Percentiles rank a stretch among this genome's conserved stretches.
Evolutionary conservation across 441 rosid genomes (phyloP).

Genomic region (Cnidoscolus chayamansa): DNA sequence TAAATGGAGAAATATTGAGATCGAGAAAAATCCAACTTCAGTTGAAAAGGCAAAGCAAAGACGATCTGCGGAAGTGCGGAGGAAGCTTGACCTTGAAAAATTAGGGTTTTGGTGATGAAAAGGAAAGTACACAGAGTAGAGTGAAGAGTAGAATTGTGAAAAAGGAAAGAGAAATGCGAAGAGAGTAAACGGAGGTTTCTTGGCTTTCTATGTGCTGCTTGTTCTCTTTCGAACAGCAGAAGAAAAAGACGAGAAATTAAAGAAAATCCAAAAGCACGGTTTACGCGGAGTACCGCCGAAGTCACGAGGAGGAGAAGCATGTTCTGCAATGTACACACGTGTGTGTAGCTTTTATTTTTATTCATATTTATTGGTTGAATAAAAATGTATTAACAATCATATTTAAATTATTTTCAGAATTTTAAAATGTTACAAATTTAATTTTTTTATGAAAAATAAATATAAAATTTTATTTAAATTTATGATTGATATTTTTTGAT

Average conservation of each 20-base stretch:
- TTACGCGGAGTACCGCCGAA: conserved; percentile 51
- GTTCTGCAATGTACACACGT: neutral
- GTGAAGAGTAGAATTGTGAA: neutral
- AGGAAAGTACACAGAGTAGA: neutral
- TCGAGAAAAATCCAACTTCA: neutral
- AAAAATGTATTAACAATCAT: no score
- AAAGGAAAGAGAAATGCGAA: neutral
- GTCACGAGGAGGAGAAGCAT: neutral
- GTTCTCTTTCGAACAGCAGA: neutral
- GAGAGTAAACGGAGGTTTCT: neutral
- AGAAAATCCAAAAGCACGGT: conserved; percentile 13
- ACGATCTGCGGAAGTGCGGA: neutral
- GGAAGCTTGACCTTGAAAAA: neutral
- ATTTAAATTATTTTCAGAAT: no score
- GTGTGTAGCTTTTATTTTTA: neutral
- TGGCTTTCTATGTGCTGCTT: neutral
- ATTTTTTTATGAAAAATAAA: no score
- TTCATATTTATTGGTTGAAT: no score
- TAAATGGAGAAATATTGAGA: conserved; percentile 33
- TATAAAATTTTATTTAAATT: no score
- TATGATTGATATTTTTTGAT: no score
- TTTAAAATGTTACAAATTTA: no score
- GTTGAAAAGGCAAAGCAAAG: neutral
- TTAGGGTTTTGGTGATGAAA: neutral
- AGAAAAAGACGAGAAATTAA: neutral